phyloP scores from a whole-genome alignment of 768 basidiomycete species.

The Imleria badia region DNA sequence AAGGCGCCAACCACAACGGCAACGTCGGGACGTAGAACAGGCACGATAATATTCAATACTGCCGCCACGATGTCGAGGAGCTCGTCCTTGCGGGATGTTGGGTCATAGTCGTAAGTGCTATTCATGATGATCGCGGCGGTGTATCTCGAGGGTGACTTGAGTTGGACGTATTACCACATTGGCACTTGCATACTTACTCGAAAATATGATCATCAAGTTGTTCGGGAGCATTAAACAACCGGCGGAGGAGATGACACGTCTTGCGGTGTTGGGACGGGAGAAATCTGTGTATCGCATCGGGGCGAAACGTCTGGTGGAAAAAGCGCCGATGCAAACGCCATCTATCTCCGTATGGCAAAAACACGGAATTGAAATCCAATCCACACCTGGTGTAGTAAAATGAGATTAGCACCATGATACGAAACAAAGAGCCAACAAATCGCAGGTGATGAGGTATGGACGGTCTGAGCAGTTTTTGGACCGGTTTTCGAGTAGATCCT shows the following conservation, averaged over 20 bases:
- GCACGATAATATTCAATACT: background rate
- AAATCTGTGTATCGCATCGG: background rate
- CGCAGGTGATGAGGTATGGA: background rate
- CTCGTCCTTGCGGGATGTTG: background rate
- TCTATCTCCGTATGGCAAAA: conserved; percentile 2
- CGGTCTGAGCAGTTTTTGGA: conserved; percentile 10
- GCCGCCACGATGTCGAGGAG: background rate
- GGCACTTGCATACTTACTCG: background rate
- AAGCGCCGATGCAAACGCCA: conserved; percentile 16
- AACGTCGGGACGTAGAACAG: background rate
- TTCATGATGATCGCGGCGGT: conserved; percentile 2
- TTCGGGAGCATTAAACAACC: background rate
- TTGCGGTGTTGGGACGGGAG: background rate
- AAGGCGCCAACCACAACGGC: background rate
- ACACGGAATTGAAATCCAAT: background rate
- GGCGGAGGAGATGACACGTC: background rate
- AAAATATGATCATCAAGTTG: background rate
- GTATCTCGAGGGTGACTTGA: background rate
- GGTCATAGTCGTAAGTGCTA: conserved; percentile 4
- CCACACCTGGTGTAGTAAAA: background rate
- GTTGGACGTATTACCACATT: background rate
- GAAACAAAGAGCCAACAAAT: background rate
- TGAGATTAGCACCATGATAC: background rate
- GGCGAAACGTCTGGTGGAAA: conserved; percentile 11
- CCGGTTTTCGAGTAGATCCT: conserved; percentile 6